phyloP scores from a whole-genome alignment of 371 early-diverging fungal species.

The Syncephalastrum contaminatum region DNA sequence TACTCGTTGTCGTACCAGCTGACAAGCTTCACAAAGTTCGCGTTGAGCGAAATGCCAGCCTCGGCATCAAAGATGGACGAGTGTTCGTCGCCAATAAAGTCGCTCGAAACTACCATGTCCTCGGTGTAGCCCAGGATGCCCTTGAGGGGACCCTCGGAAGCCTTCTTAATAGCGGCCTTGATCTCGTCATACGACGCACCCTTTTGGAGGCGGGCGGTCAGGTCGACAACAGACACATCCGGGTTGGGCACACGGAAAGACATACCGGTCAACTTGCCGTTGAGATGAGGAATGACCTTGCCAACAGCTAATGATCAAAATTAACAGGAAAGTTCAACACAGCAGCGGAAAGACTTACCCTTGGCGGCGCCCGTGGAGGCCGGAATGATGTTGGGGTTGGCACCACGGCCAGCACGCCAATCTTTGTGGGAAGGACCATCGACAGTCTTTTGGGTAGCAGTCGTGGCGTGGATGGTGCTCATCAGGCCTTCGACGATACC shows the following conservation, averaged over 20 bases:
- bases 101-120: slow-evolving; percentile 97
- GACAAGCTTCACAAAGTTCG: slow-evolving; percentile 98
- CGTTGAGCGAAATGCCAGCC: slow-evolving; percentile 96
- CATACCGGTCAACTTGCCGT: slow-evolving; percentile 99
- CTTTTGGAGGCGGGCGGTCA: slow-evolving; percentile 92
- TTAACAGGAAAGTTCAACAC: neutral
- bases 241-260: slow-evolving; percentile 97
- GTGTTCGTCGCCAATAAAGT: slow-evolving; percentile 91
- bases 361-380: slow-evolving; percentile 99
- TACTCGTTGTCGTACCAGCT: slow-evolving; percentile 95
- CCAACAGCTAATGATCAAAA: slow-evolving; percentile 75
- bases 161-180: slow-evolving; percentile 82
- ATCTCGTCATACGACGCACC: slow-evolving; percentile 90
- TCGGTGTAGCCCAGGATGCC: slow-evolving; percentile 96
- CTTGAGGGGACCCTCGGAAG: slow-evolving; percentile 80
- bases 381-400: slow-evolving; percentile 98
- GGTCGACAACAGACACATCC: slow-evolving; percentile 98
- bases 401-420: slow-evolving; percentile 96
- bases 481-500: slow-evolving; percentile 84
- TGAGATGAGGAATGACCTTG: slow-evolving; percentile 96
- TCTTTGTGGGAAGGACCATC: slow-evolving; percentile 98
- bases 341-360: slow-evolving; percentile 28
- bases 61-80: slow-evolving; percentile 96
- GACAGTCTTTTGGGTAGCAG: slow-evolving; percentile 99
- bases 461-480: slow-evolving; percentile 98